A percentile compares a stretch with the other conserved stretches of the same genome.
Conservation (phyloP, 768 basidiomycete genomes). For the Leccinum subgranulosum region DNA sequence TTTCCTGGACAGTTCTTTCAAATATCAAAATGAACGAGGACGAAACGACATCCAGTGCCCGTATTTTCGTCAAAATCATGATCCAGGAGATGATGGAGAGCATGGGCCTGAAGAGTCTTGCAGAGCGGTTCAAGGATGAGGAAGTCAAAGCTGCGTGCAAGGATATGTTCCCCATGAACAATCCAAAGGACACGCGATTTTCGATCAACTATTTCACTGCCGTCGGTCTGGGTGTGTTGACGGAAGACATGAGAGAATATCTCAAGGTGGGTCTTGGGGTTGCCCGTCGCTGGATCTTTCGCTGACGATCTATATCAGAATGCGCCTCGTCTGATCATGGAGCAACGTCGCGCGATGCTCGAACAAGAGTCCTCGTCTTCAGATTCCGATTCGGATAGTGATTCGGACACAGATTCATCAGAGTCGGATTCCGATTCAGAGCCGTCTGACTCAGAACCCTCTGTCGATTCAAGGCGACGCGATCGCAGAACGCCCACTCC, state of each 20-base stretch:
- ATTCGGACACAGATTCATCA: conserved; percentile 34
- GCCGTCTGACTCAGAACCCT: conserved; percentile 36
- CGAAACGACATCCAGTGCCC: conserved; percentile 91
- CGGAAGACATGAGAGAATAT: conserved; percentile 96
- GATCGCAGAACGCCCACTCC: conserved; percentile 33
- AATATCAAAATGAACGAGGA: conserved; percentile 94
- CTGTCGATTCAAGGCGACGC: conserved; percentile 31
- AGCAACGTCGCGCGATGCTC: conserved; percentile 85
- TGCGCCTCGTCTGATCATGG: conserved; percentile 89
- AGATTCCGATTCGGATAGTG: conserved; percentile 33
- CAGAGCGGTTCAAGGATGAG: conserved; percentile 86
- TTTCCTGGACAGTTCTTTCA: conserved; percentile 86
- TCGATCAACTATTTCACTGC: conserved; percentile 98
- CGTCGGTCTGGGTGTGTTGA: conserved; percentile 84
- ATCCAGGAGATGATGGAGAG: conserved; percentile 94
- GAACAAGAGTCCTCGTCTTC: conserved; percentile 59
- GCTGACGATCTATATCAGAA: conserved; percentile 50
- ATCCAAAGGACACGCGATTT: conserved; percentile 95
- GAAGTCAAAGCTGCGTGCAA: conserved; percentile 70
- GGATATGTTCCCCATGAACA: conserved; percentile 93
- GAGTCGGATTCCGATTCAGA: conserved; percentile 40
- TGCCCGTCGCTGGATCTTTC: background rate
- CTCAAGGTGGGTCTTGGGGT: conserved; percentile 63
- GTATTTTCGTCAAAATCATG: conserved; percentile 97
- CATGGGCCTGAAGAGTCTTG: conserved; percentile 85